Percentiles rank a stretch among this genome's conserved stretches.
Conservation (phyloP, 208 protist species). For the Leishmania tarentolae region DNA sequence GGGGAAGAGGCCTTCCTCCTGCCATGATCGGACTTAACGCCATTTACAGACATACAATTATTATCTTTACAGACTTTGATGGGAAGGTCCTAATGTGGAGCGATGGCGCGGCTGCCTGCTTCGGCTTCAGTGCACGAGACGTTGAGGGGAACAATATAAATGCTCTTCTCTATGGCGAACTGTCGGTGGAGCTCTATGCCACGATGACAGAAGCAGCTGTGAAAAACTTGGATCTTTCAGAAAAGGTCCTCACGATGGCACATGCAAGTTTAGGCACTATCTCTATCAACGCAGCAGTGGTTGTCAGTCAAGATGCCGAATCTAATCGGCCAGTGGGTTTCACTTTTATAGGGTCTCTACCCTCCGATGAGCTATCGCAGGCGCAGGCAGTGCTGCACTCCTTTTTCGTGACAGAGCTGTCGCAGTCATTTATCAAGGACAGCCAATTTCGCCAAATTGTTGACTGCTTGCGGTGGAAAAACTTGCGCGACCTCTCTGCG, state of each 20-base stretch:
- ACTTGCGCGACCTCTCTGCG: slow-evolving; percentile 50
- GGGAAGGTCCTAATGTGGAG: slow-evolving; percentile 59
- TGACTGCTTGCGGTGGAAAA: slow-evolving; percentile 62
- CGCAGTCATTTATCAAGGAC: slow-evolving; percentile 40
- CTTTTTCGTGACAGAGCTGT: slow-evolving; percentile 57
- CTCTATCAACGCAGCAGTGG: slow-evolving; percentile 49
- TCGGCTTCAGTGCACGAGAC: slow-evolving; percentile 56
- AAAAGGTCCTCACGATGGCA: slow-evolving; percentile 47
- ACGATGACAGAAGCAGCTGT: slow-evolving; percentile 58
- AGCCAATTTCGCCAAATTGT: slow-evolving; percentile 50
- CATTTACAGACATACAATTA: slow-evolving; percentile 45
- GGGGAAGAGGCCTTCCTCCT: slow-evolving; percentile 35
- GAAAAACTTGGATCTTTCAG: slow-evolving; percentile 50
- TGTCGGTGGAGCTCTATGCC: slow-evolving; percentile 57
- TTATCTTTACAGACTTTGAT: slow-evolving; percentile 53
- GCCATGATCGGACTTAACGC: slow-evolving; percentile 41
- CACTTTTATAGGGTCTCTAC: slow-evolving; percentile 58
- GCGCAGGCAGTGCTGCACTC: slow-evolving; percentile 55
- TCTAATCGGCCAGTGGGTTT: slow-evolving; percentile 48
- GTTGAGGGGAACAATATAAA: slow-evolving; percentile 62
- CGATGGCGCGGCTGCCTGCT: slow-evolving; percentile 47
- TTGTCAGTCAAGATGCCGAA: slow-evolving; percentile 35
- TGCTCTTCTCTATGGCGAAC: slow-evolving; percentile 63
- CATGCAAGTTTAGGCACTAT: slow-evolving; percentile 59
- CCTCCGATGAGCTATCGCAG: slow-evolving; percentile 47